Evolutionary conservation across 345 rosid genomes (phyloP).

Genomic region (Eucalyptus urophylla): DNA sequence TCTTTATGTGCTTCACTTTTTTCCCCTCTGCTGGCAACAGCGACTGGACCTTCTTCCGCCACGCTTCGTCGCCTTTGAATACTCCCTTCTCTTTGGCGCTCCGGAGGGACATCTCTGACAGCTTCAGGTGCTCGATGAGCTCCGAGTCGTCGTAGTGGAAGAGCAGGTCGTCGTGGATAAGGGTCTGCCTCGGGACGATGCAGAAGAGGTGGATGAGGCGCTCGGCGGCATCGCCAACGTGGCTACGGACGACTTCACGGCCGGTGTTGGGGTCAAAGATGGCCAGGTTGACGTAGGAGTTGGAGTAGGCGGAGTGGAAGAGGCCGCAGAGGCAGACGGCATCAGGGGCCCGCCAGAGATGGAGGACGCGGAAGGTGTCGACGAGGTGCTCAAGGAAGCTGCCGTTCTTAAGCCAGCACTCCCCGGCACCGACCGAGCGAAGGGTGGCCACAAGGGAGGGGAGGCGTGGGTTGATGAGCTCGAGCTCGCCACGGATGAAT

Average conservation of each 20-base stretch:
- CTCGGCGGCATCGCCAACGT: conserved; percentile 75
- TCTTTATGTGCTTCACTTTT: conserved; percentile 55
- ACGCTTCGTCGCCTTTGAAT: conserved; percentile 46
- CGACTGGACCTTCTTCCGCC: conserved; percentile 71
- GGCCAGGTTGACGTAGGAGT: conserved; percentile 79
- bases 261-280: conserved; percentile 77
- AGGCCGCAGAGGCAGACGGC: conserved; percentile 82
- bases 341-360: conserved; percentile 70
- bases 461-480: conserved; percentile 39
- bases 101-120: conserved; percentile 39
- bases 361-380: conserved; percentile 67
- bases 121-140: conserved; percentile 43
- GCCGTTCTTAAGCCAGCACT: conserved; percentile 99
- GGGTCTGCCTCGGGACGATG: conserved; percentile 54
- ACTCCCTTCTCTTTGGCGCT: conserved; percentile 49
- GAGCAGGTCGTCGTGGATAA: conserved; percentile 74
- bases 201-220: conserved; percentile 75
- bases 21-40: conserved; percentile 55
- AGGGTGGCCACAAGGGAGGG: conserved; percentile 58
- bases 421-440: conserved; percentile 92
- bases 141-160: conserved; percentile 61
- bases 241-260: conserved; percentile 64
- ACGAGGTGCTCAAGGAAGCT: conserved; percentile 79
- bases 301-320: conserved; percentile 91
- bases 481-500: conserved; percentile 83